These are phyloP conservation scores for Aspergillus proliferans DNA, from an alignment of 2,329 filamentous ascomycete species.

Conservation along the genomic window DNA sequence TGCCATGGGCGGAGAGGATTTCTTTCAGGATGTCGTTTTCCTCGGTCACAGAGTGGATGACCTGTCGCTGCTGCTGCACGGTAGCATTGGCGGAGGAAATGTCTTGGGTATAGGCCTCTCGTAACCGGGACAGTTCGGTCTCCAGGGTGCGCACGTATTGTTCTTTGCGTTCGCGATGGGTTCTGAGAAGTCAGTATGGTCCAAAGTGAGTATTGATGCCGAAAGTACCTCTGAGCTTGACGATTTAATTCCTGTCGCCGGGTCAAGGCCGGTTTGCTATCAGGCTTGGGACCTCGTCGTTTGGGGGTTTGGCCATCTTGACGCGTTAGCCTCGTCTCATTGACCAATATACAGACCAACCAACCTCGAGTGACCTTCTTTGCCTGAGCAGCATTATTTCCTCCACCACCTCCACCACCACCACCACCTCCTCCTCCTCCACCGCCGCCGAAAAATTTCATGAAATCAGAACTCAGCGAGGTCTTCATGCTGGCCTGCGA, in stretches of 20 bases:
- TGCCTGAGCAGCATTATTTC: conserved; percentile 26
- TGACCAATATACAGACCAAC: conserved; percentile 5
- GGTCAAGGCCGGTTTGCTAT: conserved; percentile 89
- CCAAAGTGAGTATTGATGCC: not conserved
- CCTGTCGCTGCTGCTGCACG: conserved; percentile 63
- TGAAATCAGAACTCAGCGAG: conserved; percentile 22
- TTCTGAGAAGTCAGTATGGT: conserved; percentile 51
- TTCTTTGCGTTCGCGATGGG: conserved; percentile 94
- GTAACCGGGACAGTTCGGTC: conserved; percentile 80
- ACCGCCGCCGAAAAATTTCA: conserved; percentile 53
- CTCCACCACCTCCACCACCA: no score
- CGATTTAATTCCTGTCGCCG: conserved; percentile 89
- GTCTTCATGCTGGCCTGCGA: conserved; percentile 7
- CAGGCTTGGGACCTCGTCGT: conserved; percentile 87
- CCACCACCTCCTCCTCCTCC: no score
- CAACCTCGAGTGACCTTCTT: conserved; percentile 74
- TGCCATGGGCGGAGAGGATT: conserved; percentile 53
- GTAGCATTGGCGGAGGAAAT: conserved; percentile 48
- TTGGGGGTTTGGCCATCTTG: conserved; percentile 80
- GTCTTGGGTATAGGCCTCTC: conserved; percentile 66
- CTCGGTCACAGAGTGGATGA: conserved; percentile 63
- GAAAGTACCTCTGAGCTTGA: conserved; percentile 77
- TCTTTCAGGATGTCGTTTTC: conserved; percentile 74
- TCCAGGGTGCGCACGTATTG: conserved; percentile 92
- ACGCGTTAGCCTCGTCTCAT: conserved; percentile 10